These are phyloP conservation scores for Ascoidea rubescens DNA, from an alignment of 805 yeast genomes.

Conservation along the genomic window DNA sequence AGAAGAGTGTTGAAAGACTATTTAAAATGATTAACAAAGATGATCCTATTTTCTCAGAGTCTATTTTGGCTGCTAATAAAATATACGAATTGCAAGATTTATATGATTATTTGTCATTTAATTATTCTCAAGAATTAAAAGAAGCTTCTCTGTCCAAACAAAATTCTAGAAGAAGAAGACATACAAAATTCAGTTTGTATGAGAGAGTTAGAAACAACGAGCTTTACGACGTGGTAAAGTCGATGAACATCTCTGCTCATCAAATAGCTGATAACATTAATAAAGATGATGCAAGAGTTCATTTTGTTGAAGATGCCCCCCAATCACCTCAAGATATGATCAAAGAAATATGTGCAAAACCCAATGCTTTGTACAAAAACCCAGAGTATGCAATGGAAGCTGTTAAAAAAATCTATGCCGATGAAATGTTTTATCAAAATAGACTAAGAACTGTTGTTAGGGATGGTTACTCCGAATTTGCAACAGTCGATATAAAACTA, in stretches of 20 bases:
- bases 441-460: slow-evolving; percentile 60
- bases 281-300: slow-evolving; percentile 48
- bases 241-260: slow-evolving; percentile 66
- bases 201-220: slow-evolving; percentile 57
- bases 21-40: slow-evolving; percentile 37
- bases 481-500: slow-evolving; percentile 56
- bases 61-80: slow-evolving; percentile 39
- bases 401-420: slow-evolving; percentile 61
- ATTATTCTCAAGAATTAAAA: slow-evolving; percentile 39
- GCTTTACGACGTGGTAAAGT: slow-evolving; percentile 49
- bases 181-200: slow-evolving; percentile 44
- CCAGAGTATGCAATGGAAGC: slow-evolving; percentile 54
- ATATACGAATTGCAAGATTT: slow-evolving; percentile 80
- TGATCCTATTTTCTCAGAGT: slow-evolving; percentile 45
- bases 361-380: slow-evolving; percentile 36
- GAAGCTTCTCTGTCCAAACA: slow-evolving; percentile 11
- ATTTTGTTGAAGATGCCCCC: slow-evolving; percentile 56
- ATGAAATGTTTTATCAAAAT: slow-evolving; percentile 71
- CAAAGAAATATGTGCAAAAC: slow-evolving; percentile 34
- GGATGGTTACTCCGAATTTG: slow-evolving; percentile 45
- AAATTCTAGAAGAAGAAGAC: slow-evolving; percentile 27
- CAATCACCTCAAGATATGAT: slow-evolving; percentile 50
- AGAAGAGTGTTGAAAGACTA: slow-evolving; percentile 43
- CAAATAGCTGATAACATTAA: slow-evolving; percentile 74
- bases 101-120: slow-evolving; percentile 69